Conservation (phyloP, 176 grass and related monocot genomes). For the Musa acuminata region DNA sequence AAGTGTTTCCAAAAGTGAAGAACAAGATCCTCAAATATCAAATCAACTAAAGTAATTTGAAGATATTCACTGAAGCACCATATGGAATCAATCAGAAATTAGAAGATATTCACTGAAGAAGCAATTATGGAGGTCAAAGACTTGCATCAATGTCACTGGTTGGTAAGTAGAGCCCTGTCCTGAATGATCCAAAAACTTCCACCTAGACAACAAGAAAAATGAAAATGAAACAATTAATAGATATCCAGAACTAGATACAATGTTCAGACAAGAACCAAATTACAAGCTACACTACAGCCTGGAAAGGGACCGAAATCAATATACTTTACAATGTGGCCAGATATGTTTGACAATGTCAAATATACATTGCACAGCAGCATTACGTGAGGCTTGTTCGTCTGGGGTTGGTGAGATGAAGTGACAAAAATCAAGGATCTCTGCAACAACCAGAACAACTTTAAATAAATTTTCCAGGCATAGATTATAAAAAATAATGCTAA, state of each 20-base stretch:
- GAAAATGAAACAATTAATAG: neutral
- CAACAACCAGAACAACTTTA: slow-evolving; percentile 22
- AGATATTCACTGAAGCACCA: slow-evolving; percentile 1
- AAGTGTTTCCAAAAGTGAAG: neutral
- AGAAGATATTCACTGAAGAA: slow-evolving; percentile 8
- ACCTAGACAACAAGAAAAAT: slow-evolving; percentile 42
- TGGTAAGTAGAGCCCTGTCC: slow-evolving; percentile 86
- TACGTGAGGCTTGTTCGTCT: slow-evolving; percentile 79
- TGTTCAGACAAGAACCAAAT: neutral
- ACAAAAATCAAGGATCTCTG: slow-evolving; percentile 95
- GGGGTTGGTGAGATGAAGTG: slow-evolving; percentile 72
- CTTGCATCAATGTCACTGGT: slow-evolving; percentile 87
- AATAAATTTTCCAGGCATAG: neutral
- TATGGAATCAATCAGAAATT: neutral
- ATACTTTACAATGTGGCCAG: slow-evolving; percentile 78
- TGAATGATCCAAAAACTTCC: slow-evolving; percentile 96
- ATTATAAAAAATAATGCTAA: neutral
- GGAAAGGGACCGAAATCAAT: neutral
- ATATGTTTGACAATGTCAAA: slow-evolving; percentile 81
- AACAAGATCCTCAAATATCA: neutral
- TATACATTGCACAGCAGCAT: slow-evolving; percentile 62
- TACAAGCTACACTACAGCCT: neutral
- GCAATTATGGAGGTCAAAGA: slow-evolving; percentile 10
- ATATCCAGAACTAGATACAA: neutral
- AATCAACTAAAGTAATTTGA: neutral